Evolutionary conservation across 140 eudicot genomes (phyloP).

Genomic region (Cichorium intybus): DNA sequence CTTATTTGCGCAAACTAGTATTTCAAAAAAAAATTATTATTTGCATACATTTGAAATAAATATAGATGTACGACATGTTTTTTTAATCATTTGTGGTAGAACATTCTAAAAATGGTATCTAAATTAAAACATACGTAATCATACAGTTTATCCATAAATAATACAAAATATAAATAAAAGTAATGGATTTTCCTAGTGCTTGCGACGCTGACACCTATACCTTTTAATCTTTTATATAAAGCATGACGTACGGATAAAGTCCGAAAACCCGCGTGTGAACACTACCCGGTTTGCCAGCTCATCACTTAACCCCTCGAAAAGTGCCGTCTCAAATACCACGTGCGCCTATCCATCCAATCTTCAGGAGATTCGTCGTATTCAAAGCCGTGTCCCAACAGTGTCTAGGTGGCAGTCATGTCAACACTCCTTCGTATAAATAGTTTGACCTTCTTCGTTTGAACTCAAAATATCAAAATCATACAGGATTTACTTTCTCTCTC

Average conservation of each 20-base stretch:
- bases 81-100: too few relatives aligned
- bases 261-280: slow-evolving; percentile 46
- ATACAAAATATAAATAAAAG: too few relatives aligned
- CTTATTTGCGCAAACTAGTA: too few relatives aligned
- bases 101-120: too few relatives aligned
- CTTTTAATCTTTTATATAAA: background rate
- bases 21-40: too few relatives aligned
- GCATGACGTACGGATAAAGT: slow-evolving; percentile 12
- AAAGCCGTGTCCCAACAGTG: slow-evolving; percentile 41
- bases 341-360: slow-evolving; percentile 13
- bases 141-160: too few relatives aligned
- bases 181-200: background rate
- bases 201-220: slow-evolving; percentile 10
- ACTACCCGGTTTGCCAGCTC: slow-evolving; percentile 16
- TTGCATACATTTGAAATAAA: too few relatives aligned
- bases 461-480: background rate
- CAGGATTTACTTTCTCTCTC: slow-evolving; percentile 4
- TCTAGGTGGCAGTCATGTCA: slow-evolving; percentile 42
- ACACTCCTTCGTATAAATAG: slow-evolving; percentile 24
- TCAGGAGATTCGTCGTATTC: slow-evolving; percentile 10
- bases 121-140: too few relatives aligned
- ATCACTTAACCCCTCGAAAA: slow-evolving; percentile 1
- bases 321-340: slow-evolving; percentile 24
- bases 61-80: too few relatives aligned
- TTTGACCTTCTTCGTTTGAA: slow-evolving; percentile 19